Base-by-base conservation (phyloP, 345 rosid species). In the Trapa incisa region DNA sequence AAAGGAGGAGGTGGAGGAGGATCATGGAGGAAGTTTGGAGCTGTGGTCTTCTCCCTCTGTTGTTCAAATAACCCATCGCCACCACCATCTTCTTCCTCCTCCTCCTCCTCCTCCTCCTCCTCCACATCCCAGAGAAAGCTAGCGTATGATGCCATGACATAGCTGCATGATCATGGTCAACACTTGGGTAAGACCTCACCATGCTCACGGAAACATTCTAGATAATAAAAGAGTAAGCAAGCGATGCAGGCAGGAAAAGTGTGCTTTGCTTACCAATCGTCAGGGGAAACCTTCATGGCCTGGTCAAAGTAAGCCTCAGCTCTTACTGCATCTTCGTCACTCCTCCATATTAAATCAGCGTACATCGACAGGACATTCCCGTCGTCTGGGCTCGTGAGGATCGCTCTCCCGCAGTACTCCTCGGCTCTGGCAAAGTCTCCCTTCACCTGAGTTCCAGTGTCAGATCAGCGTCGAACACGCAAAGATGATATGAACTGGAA, bases 61-160 rank as follows among this genome's bases (percentile, higher is more conserved):
- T 64, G 32, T 29, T 64, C 13, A 17, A 13, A 9, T 17, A 42
- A 15, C 65, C 75, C 83, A 0, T 82, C 84, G 8, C 79, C 86
- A 13, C 47, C 17, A 0, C 29, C 29, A 22, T 22, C 29, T 22
- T 22, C 29, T 22, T 22, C 29, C 0, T 22, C 29, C 29, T 22
- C 29, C 29, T 22, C 29, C 29, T 22, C 29, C 29, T 22, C 29
- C 29, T 81, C 92, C 15, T 83, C 89, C 37, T 75, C 95, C 4
- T 41, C 43, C 6, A 86, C 76, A 65, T 87, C 96, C 97, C 97
- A 91, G 90, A 91, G 84, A 74, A 91, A 91, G 7, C 75, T 73
- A 1, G 97, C 96, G 53, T 89, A 91, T 0, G 96, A 82, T 68
- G 87, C 96, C 82, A 87, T 48, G 53, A 91, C 89, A 91, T 73